These are phyloP conservation scores for Closterium sp. DNA, from an alignment of 139 green algal species.

Conservation along the genomic window DNA sequence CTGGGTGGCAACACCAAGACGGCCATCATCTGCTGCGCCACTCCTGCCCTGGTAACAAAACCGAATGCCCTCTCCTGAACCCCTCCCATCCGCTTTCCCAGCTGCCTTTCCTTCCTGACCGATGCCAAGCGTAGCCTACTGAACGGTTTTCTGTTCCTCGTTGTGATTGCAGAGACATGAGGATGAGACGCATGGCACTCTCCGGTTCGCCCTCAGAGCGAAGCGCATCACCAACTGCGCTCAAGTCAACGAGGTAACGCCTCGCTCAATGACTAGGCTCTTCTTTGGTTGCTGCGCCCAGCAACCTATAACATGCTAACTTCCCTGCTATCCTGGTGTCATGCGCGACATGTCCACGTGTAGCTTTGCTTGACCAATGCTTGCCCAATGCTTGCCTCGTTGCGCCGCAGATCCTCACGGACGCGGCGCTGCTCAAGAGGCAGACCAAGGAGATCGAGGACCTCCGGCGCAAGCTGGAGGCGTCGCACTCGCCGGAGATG, in stretches of 20 bases:
- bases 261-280: not conserved
- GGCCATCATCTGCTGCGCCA: slow-evolving; percentile 92
- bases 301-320: too few species aligned
- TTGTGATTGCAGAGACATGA: slow-evolving; percentile 56
- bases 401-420: slow-evolving; percentile 50
- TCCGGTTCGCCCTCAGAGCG: slow-evolving; percentile 87
- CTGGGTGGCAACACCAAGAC: slow-evolving; percentile 95
- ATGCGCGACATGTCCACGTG: too few species aligned
- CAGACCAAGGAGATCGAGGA: slow-evolving; percentile 87
- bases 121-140: not conserved
- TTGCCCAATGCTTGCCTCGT: not conserved
- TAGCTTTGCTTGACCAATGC: not conserved
- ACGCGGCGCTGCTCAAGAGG: slow-evolving; percentile 76
- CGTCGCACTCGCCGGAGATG: slow-evolving; percentile 25
- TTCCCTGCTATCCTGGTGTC: too few species aligned
- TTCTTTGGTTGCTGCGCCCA: not conserved
- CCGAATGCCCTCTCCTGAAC: not conserved
- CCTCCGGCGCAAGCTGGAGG: slow-evolving; percentile 52
- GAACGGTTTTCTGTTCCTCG: not conserved
- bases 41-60: slow-evolving; percentile 64
- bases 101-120: not conserved
- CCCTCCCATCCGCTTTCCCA: not conserved
- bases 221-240: slow-evolving; percentile 88
- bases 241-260: slow-evolving; percentile 53
- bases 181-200: slow-evolving; percentile 89